Evolutionary conservation across 1,284 basidiomycete genomes (phyloP), one percentile per base, ranked within the genome.

Genomic region (Pterulicium gracile): DNA sequence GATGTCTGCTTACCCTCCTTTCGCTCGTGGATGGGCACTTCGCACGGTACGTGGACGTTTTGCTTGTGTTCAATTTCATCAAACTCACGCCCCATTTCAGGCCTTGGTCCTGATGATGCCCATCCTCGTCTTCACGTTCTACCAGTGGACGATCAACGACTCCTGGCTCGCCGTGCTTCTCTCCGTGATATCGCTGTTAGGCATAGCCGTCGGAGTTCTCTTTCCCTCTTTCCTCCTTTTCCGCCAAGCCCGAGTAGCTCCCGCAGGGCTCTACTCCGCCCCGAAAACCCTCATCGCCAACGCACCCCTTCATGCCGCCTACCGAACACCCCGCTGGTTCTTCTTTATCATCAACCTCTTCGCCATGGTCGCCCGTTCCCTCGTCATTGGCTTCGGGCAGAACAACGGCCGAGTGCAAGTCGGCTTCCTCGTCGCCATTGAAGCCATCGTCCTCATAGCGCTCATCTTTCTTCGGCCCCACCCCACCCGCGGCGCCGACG

Each of bases 91-190:
- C 50, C 46, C 27, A 52, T 45, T 44, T 22, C 56, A 89, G 81
- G 77, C 70, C 18, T 60, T 92, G 19, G 63, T 86, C 44, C 66
- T 73, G 24, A 68, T 80, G 51, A 66, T 77, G 43, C 92, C 92
- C 4, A 65, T 91, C 47, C 64, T 79, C 52, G 75, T 86, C 49
- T 89, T 95, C 56, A 68, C 76, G 4, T 78, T 95, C 58, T 90
- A 84, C 63, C 91, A 95, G 60, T 95, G 90, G 88, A 86, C 83
- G 0, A 69, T 95, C 49, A 72, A 75, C 49, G 89, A 94, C 61
- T 92, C 89, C 0, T 88, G 86, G 78, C 69, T 92, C 1, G 77
- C 90, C 0, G 66, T 73, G 44, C 60, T 87, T 10, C 64, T 89
- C 19, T 79, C 86, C 2, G 79, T 81, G 43, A 54, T 87, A 45